Evolutionary conservation across 176 grass and related monocot species (phyloP).

Genomic region (Typha latifolia): DNA sequence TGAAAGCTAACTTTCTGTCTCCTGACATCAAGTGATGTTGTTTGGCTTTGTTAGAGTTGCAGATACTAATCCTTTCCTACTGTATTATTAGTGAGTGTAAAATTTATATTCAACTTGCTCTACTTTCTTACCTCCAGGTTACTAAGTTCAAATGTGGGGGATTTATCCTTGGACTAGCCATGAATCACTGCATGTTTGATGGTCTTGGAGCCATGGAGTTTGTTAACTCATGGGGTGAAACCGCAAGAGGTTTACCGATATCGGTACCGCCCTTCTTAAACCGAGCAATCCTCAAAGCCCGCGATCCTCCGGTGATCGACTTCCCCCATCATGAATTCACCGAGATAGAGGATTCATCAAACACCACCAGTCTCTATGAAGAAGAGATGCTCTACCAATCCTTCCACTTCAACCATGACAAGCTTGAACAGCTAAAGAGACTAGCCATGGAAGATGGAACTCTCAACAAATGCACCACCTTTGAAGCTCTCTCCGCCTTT

Average conservation of each 20-base stretch:
- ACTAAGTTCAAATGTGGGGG: slow-evolving; percentile 71
- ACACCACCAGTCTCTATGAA: background rate
- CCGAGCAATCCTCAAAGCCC: slow-evolving; percentile 37
- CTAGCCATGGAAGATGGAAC: slow-evolving; percentile 18
- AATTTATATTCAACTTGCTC: background rate
- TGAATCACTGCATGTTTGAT: slow-evolving; percentile 93
- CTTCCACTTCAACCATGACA: slow-evolving; percentile 45
- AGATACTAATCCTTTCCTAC: background rate
- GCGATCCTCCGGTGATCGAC: slow-evolving; percentile 34
- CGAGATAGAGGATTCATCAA: slow-evolving; percentile 27
- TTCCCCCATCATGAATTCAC: slow-evolving; percentile 63
- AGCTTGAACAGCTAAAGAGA: slow-evolving; percentile 32
- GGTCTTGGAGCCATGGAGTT: slow-evolving; percentile 80
- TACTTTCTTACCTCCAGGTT: slow-evolving; percentile 27
- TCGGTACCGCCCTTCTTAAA: slow-evolving; percentile 36
- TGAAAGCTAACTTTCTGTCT: background rate
- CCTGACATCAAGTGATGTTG: background rate
- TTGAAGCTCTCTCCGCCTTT: slow-evolving; percentile 50
- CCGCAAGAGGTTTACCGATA: slow-evolving; percentile 30
- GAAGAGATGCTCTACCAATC: slow-evolving; percentile 41
- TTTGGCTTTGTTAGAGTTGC: background rate
- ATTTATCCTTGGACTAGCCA: slow-evolving; percentile 53
- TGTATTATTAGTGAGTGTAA: background rate
- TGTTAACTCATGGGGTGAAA: slow-evolving; percentile 76
- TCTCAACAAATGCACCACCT: slow-evolving; percentile 38